Evolutionary conservation across 805 yeast species (phyloP).

Genomic region (Starmera caribaea): DNA sequence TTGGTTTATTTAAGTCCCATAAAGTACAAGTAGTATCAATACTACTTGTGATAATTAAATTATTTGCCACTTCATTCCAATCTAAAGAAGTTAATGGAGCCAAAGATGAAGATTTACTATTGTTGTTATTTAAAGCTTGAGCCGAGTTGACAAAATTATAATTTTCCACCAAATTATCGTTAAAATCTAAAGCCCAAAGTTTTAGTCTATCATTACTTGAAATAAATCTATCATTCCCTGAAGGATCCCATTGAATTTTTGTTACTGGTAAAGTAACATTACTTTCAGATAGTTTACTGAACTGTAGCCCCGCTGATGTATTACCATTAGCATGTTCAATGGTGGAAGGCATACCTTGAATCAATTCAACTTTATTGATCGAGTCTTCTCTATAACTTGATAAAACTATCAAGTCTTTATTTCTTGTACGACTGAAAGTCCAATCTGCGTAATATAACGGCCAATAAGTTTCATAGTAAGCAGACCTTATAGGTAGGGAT

Average conservation of each 20-base stretch:
- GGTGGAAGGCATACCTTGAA: conserved; percentile 23
- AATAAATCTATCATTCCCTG: conserved; percentile 38
- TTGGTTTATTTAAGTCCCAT: conserved; percentile 71
- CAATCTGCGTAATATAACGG: conserved; percentile 47
- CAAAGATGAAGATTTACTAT: conserved; percentile 28
- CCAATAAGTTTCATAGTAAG: conserved; percentile 37
- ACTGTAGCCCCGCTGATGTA: conserved; percentile 26
- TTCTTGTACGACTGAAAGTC: conserved; percentile 27
- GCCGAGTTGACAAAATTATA: conserved; percentile 30
- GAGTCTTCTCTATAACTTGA: conserved; percentile 76
- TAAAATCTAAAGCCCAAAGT: conserved; percentile 43
- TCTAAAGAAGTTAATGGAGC: conserved; percentile 94
- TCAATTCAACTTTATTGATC: conserved; percentile 51
- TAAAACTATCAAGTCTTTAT: conserved; percentile 47
- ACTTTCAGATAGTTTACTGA: conserved; percentile 40
- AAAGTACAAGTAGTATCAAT: conserved; percentile 96
- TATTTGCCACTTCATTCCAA: conserved; percentile 73
- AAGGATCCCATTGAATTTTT: conserved; percentile 63
- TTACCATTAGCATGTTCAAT: conserved; percentile 18
- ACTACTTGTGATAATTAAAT: conserved; percentile 69
- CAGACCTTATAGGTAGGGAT: conserved; percentile 23
- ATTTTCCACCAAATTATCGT: conserved; percentile 26
- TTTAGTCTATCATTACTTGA: conserved; percentile 67
- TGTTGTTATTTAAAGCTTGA: conserved; percentile 28
- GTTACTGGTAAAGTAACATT: conserved; percentile 62